Evolutionary conservation across 176 grass and related monocot genomes (phyloP).

Genomic region (Musa schizocarpa): DNA sequence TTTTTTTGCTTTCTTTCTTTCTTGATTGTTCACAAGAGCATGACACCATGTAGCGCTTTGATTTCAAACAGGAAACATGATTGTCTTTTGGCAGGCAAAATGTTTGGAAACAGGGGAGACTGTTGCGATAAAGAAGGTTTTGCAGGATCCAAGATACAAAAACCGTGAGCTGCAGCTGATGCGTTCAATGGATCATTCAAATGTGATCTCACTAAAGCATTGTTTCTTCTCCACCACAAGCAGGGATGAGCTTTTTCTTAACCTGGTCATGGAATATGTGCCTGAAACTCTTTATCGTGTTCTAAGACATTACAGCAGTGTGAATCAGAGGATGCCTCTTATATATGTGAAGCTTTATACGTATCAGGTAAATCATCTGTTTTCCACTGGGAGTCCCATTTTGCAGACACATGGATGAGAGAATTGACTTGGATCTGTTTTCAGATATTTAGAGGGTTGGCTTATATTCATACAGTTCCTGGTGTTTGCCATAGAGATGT

Average conservation of each 20-base stretch:
- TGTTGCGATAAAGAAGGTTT: constrained; percentile 20
- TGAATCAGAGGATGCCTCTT: constrained; percentile 14
- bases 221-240: constrained; percentile 16
- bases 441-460: constrained; percentile 10
- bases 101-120: constrained; percentile 17
- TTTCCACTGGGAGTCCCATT: background rate
- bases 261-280: constrained; percentile 19
- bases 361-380: background rate
- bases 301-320: constrained; percentile 17
- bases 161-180: constrained; percentile 14
- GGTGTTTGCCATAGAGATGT: constrained; percentile 16
- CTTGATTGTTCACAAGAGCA: background rate
- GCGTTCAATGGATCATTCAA: constrained; percentile 14
- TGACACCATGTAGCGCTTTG: background rate
- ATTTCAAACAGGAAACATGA: background rate
- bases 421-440: background rate
- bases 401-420: background rate
- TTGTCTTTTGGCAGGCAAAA: constrained; percentile 4
- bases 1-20: constrained; percentile 1
- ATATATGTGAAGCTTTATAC: constrained; percentile 15
- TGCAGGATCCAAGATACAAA: constrained; percentile 16
- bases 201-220: constrained; percentile 13
- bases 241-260: constrained; percentile 19
- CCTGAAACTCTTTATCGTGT: constrained; percentile 14
- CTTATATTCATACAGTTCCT: constrained; percentile 13